Evolutionary conservation across 371 early-diverging fungal species (phyloP).

Genomic region (Conidiobolus incongruus): DNA sequence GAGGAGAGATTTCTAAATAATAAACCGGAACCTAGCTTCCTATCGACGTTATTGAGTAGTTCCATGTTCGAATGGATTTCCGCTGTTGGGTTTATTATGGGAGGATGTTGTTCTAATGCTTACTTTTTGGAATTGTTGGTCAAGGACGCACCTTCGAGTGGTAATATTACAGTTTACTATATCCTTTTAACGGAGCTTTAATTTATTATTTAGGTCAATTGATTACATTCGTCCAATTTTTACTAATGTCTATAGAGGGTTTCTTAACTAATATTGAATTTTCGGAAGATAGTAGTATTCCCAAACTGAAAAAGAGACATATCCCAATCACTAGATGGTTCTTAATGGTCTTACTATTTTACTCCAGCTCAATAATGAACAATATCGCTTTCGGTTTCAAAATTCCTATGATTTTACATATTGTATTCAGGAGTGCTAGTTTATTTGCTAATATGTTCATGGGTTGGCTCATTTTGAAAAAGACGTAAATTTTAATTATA

Average conservation of each 20-base stretch:
- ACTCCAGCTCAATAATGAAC: slow-evolving; percentile 51
- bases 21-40: too few relatives aligned
- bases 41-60: too few relatives aligned
- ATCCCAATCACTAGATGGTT: slow-evolving; percentile 56
- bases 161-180: background rate
- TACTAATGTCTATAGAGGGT: slow-evolving; percentile 49
- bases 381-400: slow-evolving; percentile 57
- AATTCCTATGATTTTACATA: slow-evolving; percentile 71
- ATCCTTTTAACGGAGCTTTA: slow-evolving; percentile 1
- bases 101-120: slow-evolving; percentile 80
- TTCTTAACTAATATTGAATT: slow-evolving; percentile 32
- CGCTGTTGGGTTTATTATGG: slow-evolving; percentile 47
- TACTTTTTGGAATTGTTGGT: slow-evolving; percentile 58
- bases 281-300: slow-evolving; percentile 15
- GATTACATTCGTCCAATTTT: slow-evolving; percentile 70
- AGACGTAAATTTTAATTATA: slow-evolving; percentile 17
- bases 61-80: slow-evolving; percentile 26
- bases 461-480: slow-evolving; percentile 41
- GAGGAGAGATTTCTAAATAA: too few relatives aligned
- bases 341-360: slow-evolving; percentile 51
- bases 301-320: slow-evolving; percentile 26
- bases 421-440: slow-evolving; percentile 67
- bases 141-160: slow-evolving; percentile 15
- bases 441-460: slow-evolving; percentile 65
- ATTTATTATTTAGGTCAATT: slow-evolving; percentile 24